Conservation (phyloP, 371 early-diverging fungal genomes). For the Apophysomyces elegans region DNA sequence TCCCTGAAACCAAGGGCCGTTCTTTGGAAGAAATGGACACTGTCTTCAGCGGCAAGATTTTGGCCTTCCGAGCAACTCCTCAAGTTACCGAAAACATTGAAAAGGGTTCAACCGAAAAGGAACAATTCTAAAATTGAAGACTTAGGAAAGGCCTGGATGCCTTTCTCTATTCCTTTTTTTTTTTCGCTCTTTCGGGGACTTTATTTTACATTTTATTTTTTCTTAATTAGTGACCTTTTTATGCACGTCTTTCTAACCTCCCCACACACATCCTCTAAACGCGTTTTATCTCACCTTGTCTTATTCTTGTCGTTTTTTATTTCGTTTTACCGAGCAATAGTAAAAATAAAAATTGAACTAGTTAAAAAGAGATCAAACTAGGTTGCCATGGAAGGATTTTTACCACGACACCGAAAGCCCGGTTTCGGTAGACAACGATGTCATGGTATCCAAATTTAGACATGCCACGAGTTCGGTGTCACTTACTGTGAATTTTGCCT, state of each 20-base stretch:
- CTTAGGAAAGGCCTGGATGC: neutral
- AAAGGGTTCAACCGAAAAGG: conserved; percentile 9
- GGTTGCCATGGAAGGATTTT: neutral
- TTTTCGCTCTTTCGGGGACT: neutral
- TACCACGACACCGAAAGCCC: conserved; percentile 11
- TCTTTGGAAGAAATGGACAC: conserved; percentile 65
- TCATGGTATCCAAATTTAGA: conserved; percentile 4
- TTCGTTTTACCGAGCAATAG: neutral
- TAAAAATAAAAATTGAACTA: neutral
- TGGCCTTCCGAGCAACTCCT: conserved; percentile 8
- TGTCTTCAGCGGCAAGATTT: conserved; percentile 47
- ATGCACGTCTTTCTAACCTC: conserved; percentile 6
- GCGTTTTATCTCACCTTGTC: neutral
- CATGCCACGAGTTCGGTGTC: conserved; percentile 4
- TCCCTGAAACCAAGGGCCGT: conserved; percentile 63
- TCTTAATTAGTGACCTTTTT: conserved; percentile 3
- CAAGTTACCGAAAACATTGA: neutral
- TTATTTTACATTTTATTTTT: neutral
- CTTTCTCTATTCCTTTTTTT: neutral
- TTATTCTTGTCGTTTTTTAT: neutral
- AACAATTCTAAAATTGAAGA: neutral
- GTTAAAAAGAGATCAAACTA: neutral
- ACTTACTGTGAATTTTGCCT: neutral
- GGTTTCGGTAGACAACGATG: neutral
- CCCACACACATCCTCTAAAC: neutral